Evolutionary conservation across 495 filamentous ascomycete genomes (phyloP), one percentile per base, ranked within the genome.

Genomic region (Geoglossum glabrum): DNA sequence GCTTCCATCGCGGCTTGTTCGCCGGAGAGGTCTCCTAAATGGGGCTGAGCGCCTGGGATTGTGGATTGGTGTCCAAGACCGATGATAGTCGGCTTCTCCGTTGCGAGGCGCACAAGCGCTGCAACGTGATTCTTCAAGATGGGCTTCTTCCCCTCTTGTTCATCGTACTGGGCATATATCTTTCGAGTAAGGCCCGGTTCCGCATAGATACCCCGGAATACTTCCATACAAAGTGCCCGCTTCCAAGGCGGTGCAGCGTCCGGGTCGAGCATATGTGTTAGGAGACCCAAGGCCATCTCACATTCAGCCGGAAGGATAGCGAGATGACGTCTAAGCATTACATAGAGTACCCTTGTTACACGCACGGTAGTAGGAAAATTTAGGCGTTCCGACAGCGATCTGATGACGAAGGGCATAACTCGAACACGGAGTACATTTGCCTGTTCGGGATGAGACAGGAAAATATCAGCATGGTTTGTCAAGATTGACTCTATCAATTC

Each of bases 401-500:
- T 83, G 61, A 87, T 84, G 34, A 87, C 76, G 58, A 92, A 77
- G 25, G 92, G 90, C 76, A 96, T 82, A 1, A 95, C 76, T 25
- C 84, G 76, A n/a, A 74, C 74, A n/a, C 83, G 79, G 27, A 96
- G 69, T 27, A 93, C 77, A 63, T 90, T 74, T 5, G 82, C 78
- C 63, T 93, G 84, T 65, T 98, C 92, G 0, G 79, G 73, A 65
- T 95, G 92, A 0, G 73, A 72, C 7, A 79, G 71, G 66, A 95
- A 89, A 30, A 94, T 83, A 31, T 77, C 74, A 17, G 84, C 79
- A 72, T 95, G 89, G 64, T 89, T 93, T 3, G 82, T 77, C 47
- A 98, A 68, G 34, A 95, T 78, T 5, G 86, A 89, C 70, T 95
- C 90, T 61, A 97, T 87, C 33, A 97, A 73, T 64, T 97, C 92